Evolutionary conservation across 2,329 filamentous ascomycete genomes (phyloP).

Genomic region (Plectosphaerella cucumerina): DNA sequence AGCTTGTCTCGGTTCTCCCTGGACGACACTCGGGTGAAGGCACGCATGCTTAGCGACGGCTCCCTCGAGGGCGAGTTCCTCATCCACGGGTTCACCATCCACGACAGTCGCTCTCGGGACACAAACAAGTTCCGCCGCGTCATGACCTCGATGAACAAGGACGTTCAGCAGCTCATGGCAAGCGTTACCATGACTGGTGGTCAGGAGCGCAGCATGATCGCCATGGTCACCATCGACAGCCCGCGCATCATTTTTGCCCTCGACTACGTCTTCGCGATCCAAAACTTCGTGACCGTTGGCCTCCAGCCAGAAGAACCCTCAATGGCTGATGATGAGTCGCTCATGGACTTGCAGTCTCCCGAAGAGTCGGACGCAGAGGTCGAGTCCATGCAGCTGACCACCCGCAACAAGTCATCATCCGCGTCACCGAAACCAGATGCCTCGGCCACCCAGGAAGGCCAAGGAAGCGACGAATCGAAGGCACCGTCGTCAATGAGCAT

Average conservation of each 20-base stretch:
- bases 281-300: constrained; percentile 74
- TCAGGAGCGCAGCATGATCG: constrained; percentile 75
- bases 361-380: constrained; percentile 47
- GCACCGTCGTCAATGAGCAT: constrained; percentile 54
- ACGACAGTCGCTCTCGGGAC: constrained; percentile 83
- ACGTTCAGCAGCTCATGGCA: constrained; percentile 97
- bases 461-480: no score
- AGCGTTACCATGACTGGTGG: constrained; percentile 90
- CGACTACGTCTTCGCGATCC: constrained; percentile 89
- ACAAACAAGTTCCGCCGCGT: constrained; percentile 97
- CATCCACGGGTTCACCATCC: constrained; percentile 90
- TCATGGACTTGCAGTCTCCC: constrained; percentile 43
- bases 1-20: constrained; percentile 93
- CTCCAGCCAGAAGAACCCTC: constrained; percentile 59
- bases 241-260: constrained; percentile 91
- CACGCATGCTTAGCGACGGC: constrained; percentile 87
- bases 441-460: constrained; percentile 17
- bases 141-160: constrained; percentile 94
- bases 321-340: constrained; percentile 45
- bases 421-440: constrained; percentile 10
- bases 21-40: constrained; percentile 86
- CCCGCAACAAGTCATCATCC: not conserved
- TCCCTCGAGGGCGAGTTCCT: constrained; percentile 90
- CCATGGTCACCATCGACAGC: constrained; percentile 90
- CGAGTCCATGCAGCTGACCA: constrained; percentile 49